Conservation (phyloP, 83 land plant species). For the Picea mariana region DNA sequence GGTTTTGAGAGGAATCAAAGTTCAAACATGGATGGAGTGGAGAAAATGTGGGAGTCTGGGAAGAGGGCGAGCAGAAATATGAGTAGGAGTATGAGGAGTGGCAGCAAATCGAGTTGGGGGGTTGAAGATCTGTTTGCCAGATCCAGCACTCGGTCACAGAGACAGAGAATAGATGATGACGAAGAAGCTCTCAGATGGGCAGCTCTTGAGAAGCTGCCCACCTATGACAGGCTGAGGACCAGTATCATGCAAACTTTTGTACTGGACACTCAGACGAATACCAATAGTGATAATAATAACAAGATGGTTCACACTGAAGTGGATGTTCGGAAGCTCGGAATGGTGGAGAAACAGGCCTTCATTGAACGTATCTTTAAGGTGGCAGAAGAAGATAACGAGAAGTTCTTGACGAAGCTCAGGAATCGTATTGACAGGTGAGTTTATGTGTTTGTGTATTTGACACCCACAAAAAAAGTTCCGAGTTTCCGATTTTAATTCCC, state of each 20-base stretch:
- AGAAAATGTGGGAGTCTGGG: slow-evolving; percentile 21
- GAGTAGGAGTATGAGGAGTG: slow-evolving; percentile 24
- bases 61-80: slow-evolving; percentile 22
- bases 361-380: slow-evolving; percentile 56
- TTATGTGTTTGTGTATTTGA: not conserved
- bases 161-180: slow-evolving; percentile 44
- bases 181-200: slow-evolving; percentile 85
- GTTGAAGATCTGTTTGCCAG: slow-evolving; percentile 27
- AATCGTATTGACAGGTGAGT: slow-evolving; percentile 62
- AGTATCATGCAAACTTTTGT: slow-evolving; percentile 32
- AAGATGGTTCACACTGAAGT: slow-evolving; percentile 54
- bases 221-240: slow-evolving; percentile 47
- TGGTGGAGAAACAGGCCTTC: slow-evolving; percentile 47
- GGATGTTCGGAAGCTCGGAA: slow-evolving; percentile 60
- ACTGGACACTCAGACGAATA: slow-evolving; percentile 8
- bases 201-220: slow-evolving; percentile 71
- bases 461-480: not conserved
- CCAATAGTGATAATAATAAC: not conserved
- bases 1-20: no score
- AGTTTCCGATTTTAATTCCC: not conserved
- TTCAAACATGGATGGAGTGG: no score
- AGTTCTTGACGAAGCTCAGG: slow-evolving; percentile 49
- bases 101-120: slow-evolving; percentile 41
- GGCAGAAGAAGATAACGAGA: slow-evolving; percentile 81
- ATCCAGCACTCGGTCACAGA: slow-evolving; percentile 22